Percentiles rank a stretch among this genome's conserved stretches.
phyloP scores from a whole-genome alignment of 176 grass and related monocot genomes.

The Triticum urartu region DNA sequence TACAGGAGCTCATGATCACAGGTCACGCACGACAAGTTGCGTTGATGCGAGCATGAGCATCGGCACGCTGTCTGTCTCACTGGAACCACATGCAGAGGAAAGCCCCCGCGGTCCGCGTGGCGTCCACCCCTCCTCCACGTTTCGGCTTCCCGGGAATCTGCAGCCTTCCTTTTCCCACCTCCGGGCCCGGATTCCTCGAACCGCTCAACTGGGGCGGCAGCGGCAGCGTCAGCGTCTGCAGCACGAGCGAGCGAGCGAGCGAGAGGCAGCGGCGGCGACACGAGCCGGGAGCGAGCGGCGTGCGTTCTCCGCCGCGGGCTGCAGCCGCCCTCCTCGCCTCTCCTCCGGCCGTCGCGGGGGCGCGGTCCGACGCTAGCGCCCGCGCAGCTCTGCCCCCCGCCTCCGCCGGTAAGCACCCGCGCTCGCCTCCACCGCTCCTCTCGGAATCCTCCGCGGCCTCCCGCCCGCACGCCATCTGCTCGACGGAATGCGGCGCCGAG shows the following conservation, averaged over 20 bases:
- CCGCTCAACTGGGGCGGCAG: neutral
- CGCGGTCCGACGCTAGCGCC: neutral
- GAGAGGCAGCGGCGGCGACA: neutral
- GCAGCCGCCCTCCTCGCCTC: neutral
- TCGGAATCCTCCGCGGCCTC: neutral
- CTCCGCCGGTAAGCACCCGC: conserved; percentile 30
- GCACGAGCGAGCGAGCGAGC: no score
- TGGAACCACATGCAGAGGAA: conserved; percentile 8
- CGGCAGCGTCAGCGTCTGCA: neutral
- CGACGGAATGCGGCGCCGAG: conserved; percentile 22
- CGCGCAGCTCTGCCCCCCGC: neutral
- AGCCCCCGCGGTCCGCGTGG: conserved; percentile 21
- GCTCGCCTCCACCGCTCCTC: neutral
- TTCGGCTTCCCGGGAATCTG: neutral
- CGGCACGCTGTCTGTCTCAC: neutral
- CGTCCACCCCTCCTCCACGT: conserved; percentile 3
- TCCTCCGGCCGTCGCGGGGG: neutral
- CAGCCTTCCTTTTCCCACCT: neutral
- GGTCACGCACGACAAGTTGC: neutral
- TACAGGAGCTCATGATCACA: neutral
- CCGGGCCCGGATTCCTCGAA: neutral
- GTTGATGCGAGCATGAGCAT: neutral
- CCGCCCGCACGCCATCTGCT: neutral
- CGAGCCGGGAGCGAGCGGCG: neutral
- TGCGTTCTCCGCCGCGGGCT: neutral